A percentile compares a stretch with the other conserved stretches of the same genome.
Conservation (phyloP, 2,329 filamentous ascomycete genomes). For the Trichoderma harzianum region DNA sequence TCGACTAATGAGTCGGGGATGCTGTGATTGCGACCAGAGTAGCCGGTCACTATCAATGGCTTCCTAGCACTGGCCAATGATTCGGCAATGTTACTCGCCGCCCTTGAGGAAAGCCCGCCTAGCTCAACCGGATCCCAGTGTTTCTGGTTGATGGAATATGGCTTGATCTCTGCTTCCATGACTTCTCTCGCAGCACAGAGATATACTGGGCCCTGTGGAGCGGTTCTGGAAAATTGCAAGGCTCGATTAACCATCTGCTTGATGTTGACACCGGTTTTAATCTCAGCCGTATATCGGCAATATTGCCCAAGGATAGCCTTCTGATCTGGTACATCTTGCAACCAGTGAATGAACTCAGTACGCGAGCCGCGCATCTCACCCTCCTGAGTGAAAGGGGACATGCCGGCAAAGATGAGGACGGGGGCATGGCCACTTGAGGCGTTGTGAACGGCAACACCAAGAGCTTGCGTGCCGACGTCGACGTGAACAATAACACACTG, state of each 20-base stretch:
- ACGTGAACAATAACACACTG: neutral
- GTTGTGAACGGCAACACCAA: neutral
- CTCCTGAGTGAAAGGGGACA: neutral
- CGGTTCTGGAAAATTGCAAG: neutral
- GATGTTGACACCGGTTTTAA: neutral
- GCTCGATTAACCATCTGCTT: conserved; percentile 1
- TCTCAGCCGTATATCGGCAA: neutral
- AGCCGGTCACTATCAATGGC: neutral
- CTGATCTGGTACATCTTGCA: neutral
- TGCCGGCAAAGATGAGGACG: neutral
- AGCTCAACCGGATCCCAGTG: neutral
- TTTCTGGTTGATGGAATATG: neutral
- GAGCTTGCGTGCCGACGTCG: neutral
- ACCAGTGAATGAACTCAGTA: neutral
- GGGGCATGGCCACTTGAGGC: neutral
- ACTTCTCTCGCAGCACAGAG: neutral
- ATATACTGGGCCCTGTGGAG: neutral
- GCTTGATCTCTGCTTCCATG: neutral
- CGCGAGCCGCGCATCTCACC: neutral
- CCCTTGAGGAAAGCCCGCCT: neutral
- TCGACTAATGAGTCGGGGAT: neutral
- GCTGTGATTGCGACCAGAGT: neutral
- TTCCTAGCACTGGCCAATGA: neutral
- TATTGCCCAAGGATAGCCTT: neutral
- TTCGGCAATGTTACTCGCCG: neutral